Percentiles rank a stretch among this genome's conserved stretches.
Evolutionary conservation across 805 yeast genomes (phyloP).

Genomic region (Metschnikowia hibisci): DNA sequence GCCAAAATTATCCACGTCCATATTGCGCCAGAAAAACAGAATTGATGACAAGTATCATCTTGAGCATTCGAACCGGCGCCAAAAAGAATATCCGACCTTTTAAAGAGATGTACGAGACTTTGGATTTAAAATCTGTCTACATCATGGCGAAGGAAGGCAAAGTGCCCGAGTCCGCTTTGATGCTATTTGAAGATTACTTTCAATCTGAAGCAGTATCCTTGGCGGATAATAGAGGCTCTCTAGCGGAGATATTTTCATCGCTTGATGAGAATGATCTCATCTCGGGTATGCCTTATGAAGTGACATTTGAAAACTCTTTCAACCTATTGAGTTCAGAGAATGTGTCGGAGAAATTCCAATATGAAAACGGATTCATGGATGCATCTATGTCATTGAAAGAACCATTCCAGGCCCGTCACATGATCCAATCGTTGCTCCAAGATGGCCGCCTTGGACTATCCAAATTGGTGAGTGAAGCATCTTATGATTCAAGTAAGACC

Average conservation of each 20-base stretch:
- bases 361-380: conserved; percentile 57
- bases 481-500: conserved; percentile 16
- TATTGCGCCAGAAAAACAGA: conserved; percentile 9
- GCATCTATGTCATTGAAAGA: conserved; percentile 24
- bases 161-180: conserved; percentile 40
- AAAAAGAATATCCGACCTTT: conserved; percentile 26
- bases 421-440: conserved; percentile 38
- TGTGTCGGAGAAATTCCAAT: conserved; percentile 41
- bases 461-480: conserved; percentile 34
- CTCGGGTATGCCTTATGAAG: conserved; percentile 59
- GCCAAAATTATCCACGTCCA: background rate
- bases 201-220: conserved; percentile 2
- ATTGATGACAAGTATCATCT: conserved; percentile 20
- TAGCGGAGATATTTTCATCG: conserved; percentile 41
- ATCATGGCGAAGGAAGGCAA: conserved; percentile 29
- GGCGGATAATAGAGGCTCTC: background rate
- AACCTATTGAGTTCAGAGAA: conserved; percentile 32
- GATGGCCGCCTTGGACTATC: conserved; percentile 62
- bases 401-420: conserved; percentile 8
- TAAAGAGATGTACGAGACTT: conserved; percentile 21
- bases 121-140: conserved; percentile 29
- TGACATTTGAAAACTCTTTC: conserved; percentile 51
- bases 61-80: conserved; percentile 41
- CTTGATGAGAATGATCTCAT: conserved; percentile 62
- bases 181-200: conserved; percentile 45